Evolutionary conservation across 768 basidiomycete genomes (phyloP), one percentile per base, ranked within the genome.

Genomic region (Suillus subaureus): DNA sequence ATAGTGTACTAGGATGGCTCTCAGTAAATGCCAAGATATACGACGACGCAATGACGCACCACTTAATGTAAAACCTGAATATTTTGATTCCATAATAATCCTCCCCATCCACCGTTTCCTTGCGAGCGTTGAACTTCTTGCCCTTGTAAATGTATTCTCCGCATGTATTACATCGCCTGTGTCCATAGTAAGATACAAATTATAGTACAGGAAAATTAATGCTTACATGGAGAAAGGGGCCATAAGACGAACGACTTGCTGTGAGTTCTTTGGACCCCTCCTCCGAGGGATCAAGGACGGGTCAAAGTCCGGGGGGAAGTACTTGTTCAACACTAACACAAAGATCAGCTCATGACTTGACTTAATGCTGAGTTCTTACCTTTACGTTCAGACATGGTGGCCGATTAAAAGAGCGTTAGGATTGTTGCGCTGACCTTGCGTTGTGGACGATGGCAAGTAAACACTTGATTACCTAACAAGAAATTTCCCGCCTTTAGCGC

Each of bases 71-170:
- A 78, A 95, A 95, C 43, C 93, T 84, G 76, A 95, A 95, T 63
- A 94, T 96, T 80, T 97, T 98, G 83, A 99, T 99, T 8, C 97
- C 96, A 82, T 93, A 94, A 73, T 99, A 99, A 70, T 97, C 95
- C 75, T 99, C 97, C 0, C 93, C 95, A 1, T 95, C 91, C 11
- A 97, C 97, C 0, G 97, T 99, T 81, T 99, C 97, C 76, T 99
- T 99, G 58, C 97, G 86, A 6, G 97, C 97, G 71, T 99, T 99
- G 83, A 99, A 99, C 79, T 99, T 99, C 83, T 99, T 99, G 56
- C 97, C 97, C 77, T 99, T 98, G 80, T 98, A 97, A 63, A 99
- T 92, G 73, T 99, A 99, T 80, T 99, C 97, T 57, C 96, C 97
- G 72, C 97, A 99, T 4, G 94, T 94, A 71, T 95, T 96, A 73